Percentiles rank a stretch among this genome's conserved stretches.
phyloP scores from a whole-genome alignment of 2,329 filamentous ascomycete genomes.

The Colletotrichum echinochloae region DNA sequence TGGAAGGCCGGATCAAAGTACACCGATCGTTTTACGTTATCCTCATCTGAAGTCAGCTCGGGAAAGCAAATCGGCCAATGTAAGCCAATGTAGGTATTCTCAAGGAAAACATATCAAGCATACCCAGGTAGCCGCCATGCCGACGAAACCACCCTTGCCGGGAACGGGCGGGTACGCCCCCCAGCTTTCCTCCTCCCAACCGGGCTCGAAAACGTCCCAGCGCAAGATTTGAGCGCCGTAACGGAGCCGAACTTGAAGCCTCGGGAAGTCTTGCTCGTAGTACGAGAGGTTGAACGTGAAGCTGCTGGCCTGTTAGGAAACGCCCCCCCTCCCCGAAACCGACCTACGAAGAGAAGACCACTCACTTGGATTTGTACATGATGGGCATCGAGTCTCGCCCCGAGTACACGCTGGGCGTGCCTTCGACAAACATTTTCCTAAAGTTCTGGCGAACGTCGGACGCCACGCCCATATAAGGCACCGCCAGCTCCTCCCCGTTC shows the following conservation, averaged over 20 bases:
- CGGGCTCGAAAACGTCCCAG: conserved; percentile 51
- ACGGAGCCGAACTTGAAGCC: conserved; percentile 17
- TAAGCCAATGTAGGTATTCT: no score
- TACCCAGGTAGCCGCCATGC: conserved; percentile 43
- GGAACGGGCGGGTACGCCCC: conserved; percentile 53
- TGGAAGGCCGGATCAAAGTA: conserved; percentile 29
- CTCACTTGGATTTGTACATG: conserved; percentile 35
- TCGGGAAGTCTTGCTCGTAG: conserved; percentile 34
- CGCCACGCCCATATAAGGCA: conserved; percentile 53
- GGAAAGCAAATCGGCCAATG: no score
- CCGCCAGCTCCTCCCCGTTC: conserved; percentile 54
- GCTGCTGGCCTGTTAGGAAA: conserved; percentile 8
- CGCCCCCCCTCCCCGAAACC: no score
- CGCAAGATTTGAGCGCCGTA: conserved; percentile 30
- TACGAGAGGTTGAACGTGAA: conserved; percentile 36
- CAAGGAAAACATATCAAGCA: not conserved
- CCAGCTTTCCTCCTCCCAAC: conserved; percentile 55
- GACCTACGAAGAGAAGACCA: not conserved
- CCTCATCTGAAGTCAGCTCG: not conserved
- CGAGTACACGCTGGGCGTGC: conserved; percentile 18
- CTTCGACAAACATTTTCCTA: conserved; percentile 7
- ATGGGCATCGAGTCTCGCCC: conserved; percentile 1
- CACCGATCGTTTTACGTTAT: conserved; percentile 5
- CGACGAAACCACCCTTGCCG: conserved; percentile 55
- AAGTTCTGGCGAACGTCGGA: conserved; percentile 25